A percentile compares a stretch with the other conserved stretches of the same genome.
Evolutionary conservation across 1,284 basidiomycete genomes (phyloP).

Genomic region (Fomes fomentarius): DNA sequence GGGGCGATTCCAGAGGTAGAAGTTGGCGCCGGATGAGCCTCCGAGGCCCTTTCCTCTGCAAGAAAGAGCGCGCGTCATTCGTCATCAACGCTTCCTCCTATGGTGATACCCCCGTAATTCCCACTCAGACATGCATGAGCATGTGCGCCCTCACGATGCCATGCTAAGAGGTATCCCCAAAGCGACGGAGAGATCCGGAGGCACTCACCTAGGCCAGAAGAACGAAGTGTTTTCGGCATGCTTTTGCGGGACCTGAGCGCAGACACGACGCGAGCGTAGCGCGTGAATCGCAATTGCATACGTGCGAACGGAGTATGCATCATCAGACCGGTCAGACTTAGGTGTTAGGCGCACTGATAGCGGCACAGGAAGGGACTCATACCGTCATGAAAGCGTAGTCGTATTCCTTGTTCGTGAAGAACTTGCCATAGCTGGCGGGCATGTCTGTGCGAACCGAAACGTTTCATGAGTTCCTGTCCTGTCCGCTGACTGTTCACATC

Average conservation of each 20-base stretch:
- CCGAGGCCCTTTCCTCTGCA: slow-evolving; percentile 30
- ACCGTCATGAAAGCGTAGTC: slow-evolving; percentile 15
- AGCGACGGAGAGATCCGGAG: not conserved
- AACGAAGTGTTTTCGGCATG: slow-evolving; percentile 9
- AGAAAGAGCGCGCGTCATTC: not conserved
- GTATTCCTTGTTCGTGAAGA: slow-evolving; percentile 8
- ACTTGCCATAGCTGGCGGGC: slow-evolving; percentile 10
- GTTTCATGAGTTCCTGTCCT: no score
- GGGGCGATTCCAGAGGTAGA: slow-evolving; percentile 33
- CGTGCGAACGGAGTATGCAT: not conserved
- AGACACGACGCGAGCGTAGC: not conserved
- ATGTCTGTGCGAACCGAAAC: slow-evolving; percentile 7
- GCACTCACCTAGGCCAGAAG: slow-evolving; percentile 10
- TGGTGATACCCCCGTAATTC: no score
- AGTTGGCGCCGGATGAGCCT: slow-evolving; percentile 27
- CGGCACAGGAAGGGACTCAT: not conserved
- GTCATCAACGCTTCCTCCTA: no score
- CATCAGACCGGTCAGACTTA: no score
- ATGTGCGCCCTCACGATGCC: not conserved
- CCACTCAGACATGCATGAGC: no score
- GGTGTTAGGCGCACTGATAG: not conserved
- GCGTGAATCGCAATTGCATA: not conserved
- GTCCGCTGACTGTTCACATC: no score
- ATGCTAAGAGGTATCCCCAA: no score
- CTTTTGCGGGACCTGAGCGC: slow-evolving; percentile 5